phyloP scores from a whole-genome alignment of 768 basidiomycete species.

The Auriculariales sp. region DNA sequence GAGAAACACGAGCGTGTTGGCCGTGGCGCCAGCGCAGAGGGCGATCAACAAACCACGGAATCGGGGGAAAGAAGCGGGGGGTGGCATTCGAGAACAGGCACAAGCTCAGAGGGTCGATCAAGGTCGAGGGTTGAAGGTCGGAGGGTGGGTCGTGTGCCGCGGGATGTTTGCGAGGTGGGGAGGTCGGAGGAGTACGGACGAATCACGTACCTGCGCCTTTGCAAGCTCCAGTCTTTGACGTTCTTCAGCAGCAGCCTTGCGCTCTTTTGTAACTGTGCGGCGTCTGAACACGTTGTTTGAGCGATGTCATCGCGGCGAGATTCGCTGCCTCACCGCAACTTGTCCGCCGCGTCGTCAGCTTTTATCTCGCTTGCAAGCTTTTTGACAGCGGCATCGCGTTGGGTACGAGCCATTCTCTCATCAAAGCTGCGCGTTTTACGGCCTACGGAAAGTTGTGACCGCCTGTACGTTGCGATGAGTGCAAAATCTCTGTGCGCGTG shows the following conservation, averaged over 20 bases:
- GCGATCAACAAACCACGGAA: background rate
- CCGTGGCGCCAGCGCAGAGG: no score
- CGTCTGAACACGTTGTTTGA: conserved; percentile 25
- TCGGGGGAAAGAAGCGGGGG: background rate
- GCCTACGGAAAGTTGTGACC: conserved; percentile 50
- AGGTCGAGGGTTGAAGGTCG: no score
- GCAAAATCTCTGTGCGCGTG: conserved; percentile 6
- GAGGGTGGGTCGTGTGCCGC: no score
- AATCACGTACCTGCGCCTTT: conserved; percentile 38
- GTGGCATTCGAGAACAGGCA: background rate
- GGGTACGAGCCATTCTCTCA: conserved; percentile 53
- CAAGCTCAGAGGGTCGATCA: background rate
- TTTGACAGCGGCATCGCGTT: conserved; percentile 53
- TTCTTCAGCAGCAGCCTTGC: conserved; percentile 62
- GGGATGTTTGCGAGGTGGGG: background rate
- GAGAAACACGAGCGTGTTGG: no score
- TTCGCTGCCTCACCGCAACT: conserved; percentile 29
- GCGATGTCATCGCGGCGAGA: conserved; percentile 1
- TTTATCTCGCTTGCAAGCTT: conserved; percentile 59
- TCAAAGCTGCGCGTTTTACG: conserved; percentile 55
- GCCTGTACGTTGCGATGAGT: conserved; percentile 35
- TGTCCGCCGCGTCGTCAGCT: conserved; percentile 61
- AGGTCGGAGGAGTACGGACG: background rate
- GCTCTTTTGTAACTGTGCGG: conserved; percentile 50
- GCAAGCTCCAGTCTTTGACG: conserved; percentile 37